phyloP scores from a whole-genome alignment of 2,329 filamentous ascomycete species.

The Sporothrix pallida region DNA sequence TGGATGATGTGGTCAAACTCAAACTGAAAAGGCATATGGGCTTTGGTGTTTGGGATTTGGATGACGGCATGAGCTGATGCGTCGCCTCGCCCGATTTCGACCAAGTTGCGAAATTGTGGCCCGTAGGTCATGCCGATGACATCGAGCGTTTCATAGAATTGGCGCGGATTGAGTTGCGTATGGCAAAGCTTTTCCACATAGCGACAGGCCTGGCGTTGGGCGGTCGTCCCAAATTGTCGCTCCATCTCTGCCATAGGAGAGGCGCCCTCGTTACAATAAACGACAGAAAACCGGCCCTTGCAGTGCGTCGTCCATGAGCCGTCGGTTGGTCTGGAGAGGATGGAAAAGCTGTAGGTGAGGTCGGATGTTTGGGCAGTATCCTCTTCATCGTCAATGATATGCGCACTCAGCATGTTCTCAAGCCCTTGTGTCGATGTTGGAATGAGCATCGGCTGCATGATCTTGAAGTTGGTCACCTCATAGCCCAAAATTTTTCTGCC shows the following conservation, averaged over 20 bases:
- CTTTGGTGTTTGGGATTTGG: constrained; percentile 55
- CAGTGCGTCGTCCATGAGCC: constrained; percentile 51
- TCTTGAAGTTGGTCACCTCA: constrained; percentile 37
- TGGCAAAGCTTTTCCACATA: constrained; percentile 43
- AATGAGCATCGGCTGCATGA: constrained; percentile 39
- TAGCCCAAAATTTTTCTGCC: constrained; percentile 29
- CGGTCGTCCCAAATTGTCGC: not conserved
- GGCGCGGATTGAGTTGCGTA: constrained; percentile 48
- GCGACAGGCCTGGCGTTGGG: constrained; percentile 37
- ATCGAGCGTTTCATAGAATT: constrained; percentile 58
- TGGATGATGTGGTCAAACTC: constrained; percentile 64
- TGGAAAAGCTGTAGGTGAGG: constrained; percentile 40
- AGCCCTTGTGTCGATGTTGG: constrained; percentile 46
- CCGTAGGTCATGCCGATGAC: constrained; percentile 60
- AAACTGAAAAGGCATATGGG: constrained; percentile 59
- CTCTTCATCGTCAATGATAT: constrained; percentile 37
- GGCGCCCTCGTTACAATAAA: constrained; percentile 20
- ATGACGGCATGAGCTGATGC: constrained; percentile 47
- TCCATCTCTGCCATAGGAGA: not conserved
- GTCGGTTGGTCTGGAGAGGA: constrained; percentile 54
- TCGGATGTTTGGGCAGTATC: not conserved
- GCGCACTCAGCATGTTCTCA: constrained; percentile 57
- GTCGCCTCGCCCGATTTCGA: constrained; percentile 37
- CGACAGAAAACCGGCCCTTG: constrained; percentile 42
- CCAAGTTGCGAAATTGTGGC: constrained; percentile 56